Percentiles rank a stretch among this genome's conserved stretches.
phyloP scores from a whole-genome alignment of 345 rosid genomes.

The Populus nigra region DNA sequence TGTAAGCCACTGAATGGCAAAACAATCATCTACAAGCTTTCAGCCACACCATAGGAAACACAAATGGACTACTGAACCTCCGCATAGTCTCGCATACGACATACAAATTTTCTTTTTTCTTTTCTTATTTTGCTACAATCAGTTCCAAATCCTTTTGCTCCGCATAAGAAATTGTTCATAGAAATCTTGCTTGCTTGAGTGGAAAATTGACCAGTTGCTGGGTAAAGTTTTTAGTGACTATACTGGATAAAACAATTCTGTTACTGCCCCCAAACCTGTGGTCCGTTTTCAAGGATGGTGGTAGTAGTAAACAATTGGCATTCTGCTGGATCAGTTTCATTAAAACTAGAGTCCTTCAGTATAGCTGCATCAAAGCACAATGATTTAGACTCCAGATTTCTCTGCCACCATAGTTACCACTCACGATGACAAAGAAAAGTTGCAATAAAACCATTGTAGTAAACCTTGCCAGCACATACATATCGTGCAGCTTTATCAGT shows the following conservation, averaged over 20 bases:
- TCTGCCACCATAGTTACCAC: slow-evolving; percentile 2
- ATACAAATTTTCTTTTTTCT: neutral
- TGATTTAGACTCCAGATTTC: slow-evolving; percentile 1
- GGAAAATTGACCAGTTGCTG: neutral
- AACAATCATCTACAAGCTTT: neutral
- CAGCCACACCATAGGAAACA: neutral
- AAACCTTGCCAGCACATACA: slow-evolving; percentile 57
- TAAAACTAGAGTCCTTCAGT: slow-evolving; percentile 79
- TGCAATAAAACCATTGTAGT: neutral
- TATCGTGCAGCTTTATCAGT: slow-evolving; percentile 85
- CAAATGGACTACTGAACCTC: neutral
- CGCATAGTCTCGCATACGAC: neutral
- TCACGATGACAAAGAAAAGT: neutral
- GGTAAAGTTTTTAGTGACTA: neutral
- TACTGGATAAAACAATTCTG: slow-evolving; percentile 5
- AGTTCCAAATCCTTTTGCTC: neutral
- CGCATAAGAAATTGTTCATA: neutral
- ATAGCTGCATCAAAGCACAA: slow-evolving; percentile 54
- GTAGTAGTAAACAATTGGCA: slow-evolving; percentile 86
- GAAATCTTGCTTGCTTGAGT: neutral
- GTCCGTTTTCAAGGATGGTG: slow-evolving; percentile 74
- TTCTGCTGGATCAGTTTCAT: slow-evolving; percentile 84
- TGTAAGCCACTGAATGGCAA: neutral
- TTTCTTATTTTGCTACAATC: neutral
- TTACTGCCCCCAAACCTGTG: slow-evolving; percentile 51